phyloP scores from a whole-genome alignment of 305 asterid species.

The Fraxinus greggii region DNA sequence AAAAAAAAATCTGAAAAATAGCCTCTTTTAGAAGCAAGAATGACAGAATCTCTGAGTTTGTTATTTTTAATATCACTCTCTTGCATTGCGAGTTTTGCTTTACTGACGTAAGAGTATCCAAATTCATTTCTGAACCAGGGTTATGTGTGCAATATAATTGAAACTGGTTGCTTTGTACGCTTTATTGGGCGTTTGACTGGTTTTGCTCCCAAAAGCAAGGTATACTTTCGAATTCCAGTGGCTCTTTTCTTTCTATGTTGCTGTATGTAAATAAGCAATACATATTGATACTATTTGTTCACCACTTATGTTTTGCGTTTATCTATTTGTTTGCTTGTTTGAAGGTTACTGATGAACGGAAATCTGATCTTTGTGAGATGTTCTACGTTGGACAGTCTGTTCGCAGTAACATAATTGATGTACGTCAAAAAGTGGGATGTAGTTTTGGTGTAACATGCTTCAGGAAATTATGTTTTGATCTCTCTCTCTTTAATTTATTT shows the following conservation, averaged over 20 bases:
- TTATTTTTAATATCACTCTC: constrained; percentile 10
- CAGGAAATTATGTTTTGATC: constrained; percentile 22
- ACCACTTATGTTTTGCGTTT: not conserved
- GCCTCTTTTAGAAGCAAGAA: constrained; percentile 2
- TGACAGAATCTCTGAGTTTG: not conserved
- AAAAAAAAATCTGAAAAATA: not conserved
- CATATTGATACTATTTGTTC: not conserved
- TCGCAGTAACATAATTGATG: constrained; percentile 79
- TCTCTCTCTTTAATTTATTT: constrained; percentile 22
- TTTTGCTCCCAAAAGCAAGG: constrained; percentile 93
- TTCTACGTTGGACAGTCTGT: constrained; percentile 89
- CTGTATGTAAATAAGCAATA: constrained; percentile 4
- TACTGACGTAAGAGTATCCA: not conserved
- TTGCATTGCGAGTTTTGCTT: not conserved
- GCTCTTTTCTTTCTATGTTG: constrained; percentile 4
- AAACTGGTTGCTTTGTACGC: constrained; percentile 91
- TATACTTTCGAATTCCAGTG: constrained; percentile 22
- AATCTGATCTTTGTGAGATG: constrained; percentile 62
- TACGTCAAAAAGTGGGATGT: constrained; percentile 33
- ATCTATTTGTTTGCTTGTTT: constrained; percentile 25
- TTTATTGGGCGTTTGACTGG: constrained; percentile 91
- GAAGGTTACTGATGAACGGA: constrained; percentile 83
- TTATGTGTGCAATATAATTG: constrained; percentile 83
- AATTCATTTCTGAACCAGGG: constrained; percentile 60
- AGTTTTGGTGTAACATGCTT: constrained; percentile 2